Evolutionary conservation across 805 yeast genomes (phyloP).

Genomic region (Candida hispaniensis): DNA sequence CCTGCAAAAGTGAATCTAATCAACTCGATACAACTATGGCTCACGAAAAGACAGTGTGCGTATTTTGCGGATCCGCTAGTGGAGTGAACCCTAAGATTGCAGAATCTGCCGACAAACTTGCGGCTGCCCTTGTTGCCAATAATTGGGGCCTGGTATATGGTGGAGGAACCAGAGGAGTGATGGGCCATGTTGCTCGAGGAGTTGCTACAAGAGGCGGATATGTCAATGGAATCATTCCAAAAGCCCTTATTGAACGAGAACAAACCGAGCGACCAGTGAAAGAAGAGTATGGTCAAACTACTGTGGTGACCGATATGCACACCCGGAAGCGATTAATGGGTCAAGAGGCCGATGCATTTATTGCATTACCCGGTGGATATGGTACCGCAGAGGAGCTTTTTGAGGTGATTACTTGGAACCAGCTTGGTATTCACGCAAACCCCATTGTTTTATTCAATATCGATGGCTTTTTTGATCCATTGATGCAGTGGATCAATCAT

Average conservation of each 20-base stretch:
- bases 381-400: conserved; percentile 84
- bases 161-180: conserved; percentile 55
- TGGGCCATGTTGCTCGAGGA: conserved; percentile 24
- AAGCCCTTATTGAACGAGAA: conserved; percentile 65
- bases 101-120: conserved; percentile 48
- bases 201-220: conserved; percentile 22
- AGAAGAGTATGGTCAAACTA: conserved; percentile 59
- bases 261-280: conserved; percentile 46
- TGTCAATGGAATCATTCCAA: conserved; percentile 82
- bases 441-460: conserved; percentile 72
- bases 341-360: conserved; percentile 71
- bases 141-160: conserved; percentile 78
- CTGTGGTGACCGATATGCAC: conserved; percentile 81
- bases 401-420: conserved; percentile 88
- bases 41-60: conserved; percentile 46
- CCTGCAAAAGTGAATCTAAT: no score
- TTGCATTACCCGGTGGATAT: conserved; percentile 87
- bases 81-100: conserved; percentile 47
- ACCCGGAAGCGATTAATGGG: conserved; percentile 83
- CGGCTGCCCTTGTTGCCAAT: conserved; percentile 43
- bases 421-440: conserved; percentile 72
- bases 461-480: conserved; percentile 68
- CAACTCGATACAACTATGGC: no score
- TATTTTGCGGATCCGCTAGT: conserved; percentile 75
- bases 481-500: conserved; percentile 49